phyloP scores from a whole-genome alignment of 164 flowering plant genomes.

The Kalanchoe fedtschenkoi region DNA sequence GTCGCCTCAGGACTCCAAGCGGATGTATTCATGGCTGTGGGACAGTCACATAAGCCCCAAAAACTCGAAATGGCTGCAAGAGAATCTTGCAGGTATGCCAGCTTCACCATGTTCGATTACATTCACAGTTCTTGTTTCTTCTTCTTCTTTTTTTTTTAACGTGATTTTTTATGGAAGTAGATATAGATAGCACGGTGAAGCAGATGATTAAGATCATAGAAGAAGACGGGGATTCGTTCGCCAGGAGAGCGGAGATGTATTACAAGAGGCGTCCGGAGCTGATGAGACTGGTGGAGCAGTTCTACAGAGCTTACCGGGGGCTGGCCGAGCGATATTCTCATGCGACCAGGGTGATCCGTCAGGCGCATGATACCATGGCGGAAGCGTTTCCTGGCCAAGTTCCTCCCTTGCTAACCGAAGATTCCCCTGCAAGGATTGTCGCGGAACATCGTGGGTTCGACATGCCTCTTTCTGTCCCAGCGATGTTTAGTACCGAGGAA shows the following conservation, averaged over 20 bases:
- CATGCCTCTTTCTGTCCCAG: too few species aligned
- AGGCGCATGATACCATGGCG: conserved; percentile 82
- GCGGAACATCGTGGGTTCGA: not conserved
- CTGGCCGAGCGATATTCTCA: conserved; percentile 90
- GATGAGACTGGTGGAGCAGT: conserved; percentile 86
- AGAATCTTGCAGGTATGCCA: too few species aligned
- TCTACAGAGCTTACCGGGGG: conserved; percentile 86
- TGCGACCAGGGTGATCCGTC: conserved; percentile 74
- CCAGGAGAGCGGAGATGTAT: conserved; percentile 96
- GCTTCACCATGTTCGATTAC: too few species aligned
- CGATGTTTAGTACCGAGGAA: too few species aligned
- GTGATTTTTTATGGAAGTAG: conserved; percentile 24
- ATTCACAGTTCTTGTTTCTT: too few species aligned
- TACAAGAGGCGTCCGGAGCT: conserved; percentile 91
- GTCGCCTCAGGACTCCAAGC: not conserved
- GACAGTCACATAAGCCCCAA: too few species aligned
- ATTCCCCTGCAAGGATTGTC: conserved; percentile 37
- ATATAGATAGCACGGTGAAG: conserved; percentile 82
- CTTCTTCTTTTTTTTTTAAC: not conserved
- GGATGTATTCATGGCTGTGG: not conserved
- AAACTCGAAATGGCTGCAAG: too few species aligned
- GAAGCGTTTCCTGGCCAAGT: conserved; percentile 71
- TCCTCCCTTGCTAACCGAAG: conserved; percentile 26
- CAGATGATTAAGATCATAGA: conserved; percentile 91
- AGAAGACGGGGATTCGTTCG: conserved; percentile 95